These are phyloP conservation scores for Phytophthora foliorum DNA, from an alignment of 352 stramenopile genomes.

Conservation along the genomic window DNA sequence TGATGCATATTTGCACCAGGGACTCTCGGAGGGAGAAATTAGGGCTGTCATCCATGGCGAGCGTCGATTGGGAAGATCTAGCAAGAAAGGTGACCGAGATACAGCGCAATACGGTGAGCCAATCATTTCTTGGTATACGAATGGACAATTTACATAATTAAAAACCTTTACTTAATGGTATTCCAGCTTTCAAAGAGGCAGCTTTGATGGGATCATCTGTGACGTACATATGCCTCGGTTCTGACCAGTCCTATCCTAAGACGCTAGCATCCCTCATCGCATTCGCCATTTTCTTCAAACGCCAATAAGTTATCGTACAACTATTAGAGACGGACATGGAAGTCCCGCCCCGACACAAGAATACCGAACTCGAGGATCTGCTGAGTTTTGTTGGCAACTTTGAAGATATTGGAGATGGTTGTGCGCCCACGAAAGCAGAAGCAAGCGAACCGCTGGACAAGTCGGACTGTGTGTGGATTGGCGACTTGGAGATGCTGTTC, in stretches of 20 bases:
- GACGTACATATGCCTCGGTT: not conserved
- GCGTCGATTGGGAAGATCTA: too few relatives aligned
- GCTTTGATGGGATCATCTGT: too few relatives aligned
- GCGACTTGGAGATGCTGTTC: conserved; percentile 15
- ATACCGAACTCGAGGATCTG: conserved; percentile 22
- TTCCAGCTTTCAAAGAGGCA: too few relatives aligned
- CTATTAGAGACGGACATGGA: conserved; percentile 13
- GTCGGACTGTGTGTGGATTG: conserved; percentile 16
- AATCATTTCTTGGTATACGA: too few relatives aligned
- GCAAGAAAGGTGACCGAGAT: too few relatives aligned
- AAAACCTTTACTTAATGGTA: too few relatives aligned
- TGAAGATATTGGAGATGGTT: not conserved
- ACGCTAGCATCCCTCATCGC: not conserved
- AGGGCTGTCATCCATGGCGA: too few relatives aligned
- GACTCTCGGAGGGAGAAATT: too few relatives aligned
- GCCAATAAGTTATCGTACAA: not conserved
- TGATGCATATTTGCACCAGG: too few relatives aligned
- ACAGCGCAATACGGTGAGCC: too few relatives aligned
- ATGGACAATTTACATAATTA: too few relatives aligned
- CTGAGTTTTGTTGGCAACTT: conserved; percentile 17
- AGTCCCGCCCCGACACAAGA: conserved; percentile 11
- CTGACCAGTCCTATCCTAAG: not conserved
- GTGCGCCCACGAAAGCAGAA: not conserved
- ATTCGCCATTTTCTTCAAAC: not conserved
- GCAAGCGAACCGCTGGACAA: not conserved